A percentile compares a stretch with the other conserved stretches of the same genome.
These are phyloP conservation scores for Pichia nanzhaoensis DNA, from an alignment of 805 yeast species.

Conservation along the genomic window DNA sequence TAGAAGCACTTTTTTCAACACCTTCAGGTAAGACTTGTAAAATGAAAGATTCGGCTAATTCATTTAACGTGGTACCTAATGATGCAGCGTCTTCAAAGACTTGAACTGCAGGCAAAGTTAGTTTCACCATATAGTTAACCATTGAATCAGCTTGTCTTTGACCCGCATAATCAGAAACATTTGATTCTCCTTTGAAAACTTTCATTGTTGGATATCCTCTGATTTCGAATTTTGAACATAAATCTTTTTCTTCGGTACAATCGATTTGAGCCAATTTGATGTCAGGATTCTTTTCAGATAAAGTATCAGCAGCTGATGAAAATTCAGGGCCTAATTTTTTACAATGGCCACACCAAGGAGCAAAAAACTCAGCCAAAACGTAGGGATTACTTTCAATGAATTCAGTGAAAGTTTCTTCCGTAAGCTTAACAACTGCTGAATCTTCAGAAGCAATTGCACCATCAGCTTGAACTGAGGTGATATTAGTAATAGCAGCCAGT, in stretches of 20 bases:
- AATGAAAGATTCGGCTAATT: slow-evolving; percentile 43
- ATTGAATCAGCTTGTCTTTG: slow-evolving; percentile 79
- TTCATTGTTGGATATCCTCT: slow-evolving; percentile 83
- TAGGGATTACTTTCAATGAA: slow-evolving; percentile 68
- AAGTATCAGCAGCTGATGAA: slow-evolving; percentile 59
- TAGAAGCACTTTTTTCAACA: slow-evolving; percentile 30
- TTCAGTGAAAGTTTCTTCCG: slow-evolving; percentile 54
- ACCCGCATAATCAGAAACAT: slow-evolving; percentile 65
- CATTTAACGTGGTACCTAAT: slow-evolving; percentile 43
- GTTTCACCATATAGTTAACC: slow-evolving; percentile 70
- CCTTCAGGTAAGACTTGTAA: slow-evolving; percentile 41
- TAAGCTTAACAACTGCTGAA: slow-evolving; percentile 80
- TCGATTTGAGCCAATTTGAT: slow-evolving; percentile 78
- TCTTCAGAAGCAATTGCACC: slow-evolving; percentile 73
- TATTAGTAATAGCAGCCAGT: slow-evolving; percentile 32
- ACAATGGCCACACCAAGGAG: slow-evolving; percentile 99
- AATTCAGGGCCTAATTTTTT: slow-evolving; percentile 80
- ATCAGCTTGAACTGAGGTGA: slow-evolving; percentile 26
- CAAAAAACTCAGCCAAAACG: slow-evolving; percentile 81
- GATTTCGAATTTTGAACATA: slow-evolving; percentile 62
- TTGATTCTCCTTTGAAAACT: slow-evolving; percentile 52
- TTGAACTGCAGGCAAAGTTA: slow-evolving; percentile 70
- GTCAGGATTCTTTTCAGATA: slow-evolving; percentile 42
- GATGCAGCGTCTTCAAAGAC: slow-evolving; percentile 41
- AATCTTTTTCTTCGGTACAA: slow-evolving; percentile 70